Evolutionary conservation across 2,329 filamentous ascomycete species (phyloP).

Genomic region (Dissoconium aciculare): DNA sequence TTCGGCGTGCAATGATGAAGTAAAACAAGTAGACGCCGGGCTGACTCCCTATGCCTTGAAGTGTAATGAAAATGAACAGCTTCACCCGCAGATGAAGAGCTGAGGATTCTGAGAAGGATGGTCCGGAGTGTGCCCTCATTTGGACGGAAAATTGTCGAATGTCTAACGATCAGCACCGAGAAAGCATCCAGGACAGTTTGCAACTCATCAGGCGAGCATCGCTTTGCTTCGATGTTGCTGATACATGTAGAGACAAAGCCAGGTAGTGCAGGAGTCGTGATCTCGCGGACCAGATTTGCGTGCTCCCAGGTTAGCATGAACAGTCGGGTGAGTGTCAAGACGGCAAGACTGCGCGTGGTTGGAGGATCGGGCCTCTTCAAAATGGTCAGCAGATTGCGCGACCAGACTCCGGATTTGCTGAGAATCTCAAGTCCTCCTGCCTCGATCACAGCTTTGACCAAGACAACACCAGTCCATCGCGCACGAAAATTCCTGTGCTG

Average conservation of each 20-base stretch:
- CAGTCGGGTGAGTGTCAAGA: conserved; percentile 67
- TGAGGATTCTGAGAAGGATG: conserved; percentile 14
- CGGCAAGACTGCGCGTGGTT: conserved; percentile 58
- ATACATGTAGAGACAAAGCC: conserved; percentile 60
- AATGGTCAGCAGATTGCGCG: conserved; percentile 58
- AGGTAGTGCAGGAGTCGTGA: conserved; percentile 69
- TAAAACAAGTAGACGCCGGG: conserved; percentile 52
- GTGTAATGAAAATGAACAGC: conserved; percentile 9
- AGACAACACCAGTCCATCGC: conserved; percentile 59
- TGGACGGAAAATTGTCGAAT: conserved; percentile 70
- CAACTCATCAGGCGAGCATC: conserved; percentile 25
- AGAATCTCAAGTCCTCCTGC: conserved; percentile 73
- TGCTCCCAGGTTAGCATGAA: conserved; percentile 71
- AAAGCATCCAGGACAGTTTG: conserved; percentile 60
- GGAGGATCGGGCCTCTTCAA: conserved; percentile 66
- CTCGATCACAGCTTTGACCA: conserved; percentile 71
- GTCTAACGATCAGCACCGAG: conserved; percentile 56
- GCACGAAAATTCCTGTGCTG: conserved; percentile 61
- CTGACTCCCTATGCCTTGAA: conserved; percentile 27
- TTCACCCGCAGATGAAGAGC: conserved; percentile 29
- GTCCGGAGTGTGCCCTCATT: conserved; percentile 48
- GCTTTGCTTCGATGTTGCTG: conserved; percentile 39
- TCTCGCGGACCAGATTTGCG: conserved; percentile 69
- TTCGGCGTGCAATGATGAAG: conserved; percentile 72
- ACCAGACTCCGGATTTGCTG: conserved; percentile 58